Percentiles rank a stretch among this genome's conserved stretches.
Conservation (phyloP, 805 yeast genomes). For the Candida michaelii region DNA sequence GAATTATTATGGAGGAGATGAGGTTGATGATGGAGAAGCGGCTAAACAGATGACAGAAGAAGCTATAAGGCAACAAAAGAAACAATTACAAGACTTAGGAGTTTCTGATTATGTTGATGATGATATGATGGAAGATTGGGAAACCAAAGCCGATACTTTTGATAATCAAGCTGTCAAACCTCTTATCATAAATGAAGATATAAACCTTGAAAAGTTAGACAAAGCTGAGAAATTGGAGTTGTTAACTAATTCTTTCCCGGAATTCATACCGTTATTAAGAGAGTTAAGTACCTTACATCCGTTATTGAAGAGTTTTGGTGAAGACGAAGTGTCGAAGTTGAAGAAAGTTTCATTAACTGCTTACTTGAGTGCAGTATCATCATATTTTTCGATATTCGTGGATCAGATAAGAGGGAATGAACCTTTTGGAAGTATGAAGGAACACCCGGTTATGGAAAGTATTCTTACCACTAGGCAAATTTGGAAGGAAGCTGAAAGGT, state of each 20-base stretch:
- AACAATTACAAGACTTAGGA: constrained; percentile 66
- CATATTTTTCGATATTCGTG: constrained; percentile 75
- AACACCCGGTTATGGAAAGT: constrained; percentile 86
- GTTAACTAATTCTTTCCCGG: constrained; percentile 71
- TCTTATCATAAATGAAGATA: constrained; percentile 39
- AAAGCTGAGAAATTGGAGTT: constrained; percentile 51
- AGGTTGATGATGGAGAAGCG: constrained; percentile 70
- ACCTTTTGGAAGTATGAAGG: constrained; percentile 63
- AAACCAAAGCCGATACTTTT: constrained; percentile 49
- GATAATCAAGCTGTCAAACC: constrained; percentile 24
- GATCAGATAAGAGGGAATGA: constrained; percentile 56
- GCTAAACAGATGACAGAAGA: constrained; percentile 81
- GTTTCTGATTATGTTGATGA: constrained; percentile 67
- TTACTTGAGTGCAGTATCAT: constrained; percentile 73
- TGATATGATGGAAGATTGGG: constrained; percentile 79
- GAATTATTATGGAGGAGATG: constrained; percentile 62
- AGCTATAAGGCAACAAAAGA: constrained; percentile 81
- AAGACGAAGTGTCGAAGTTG: constrained; percentile 38
- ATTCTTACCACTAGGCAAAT: constrained; percentile 79
- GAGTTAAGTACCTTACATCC: constrained; percentile 45
- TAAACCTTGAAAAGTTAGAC: constrained; percentile 38
- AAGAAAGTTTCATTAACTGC: constrained; percentile 72
- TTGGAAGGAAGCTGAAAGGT: constrained; percentile 76
- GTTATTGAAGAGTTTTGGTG: constrained; percentile 19
- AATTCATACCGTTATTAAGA: constrained; percentile 70